Percentiles rank a stretch among this genome's conserved stretches.
Evolutionary conservation across 441 rosid genomes (phyloP).

Genomic region (Populus hybrid): DNA sequence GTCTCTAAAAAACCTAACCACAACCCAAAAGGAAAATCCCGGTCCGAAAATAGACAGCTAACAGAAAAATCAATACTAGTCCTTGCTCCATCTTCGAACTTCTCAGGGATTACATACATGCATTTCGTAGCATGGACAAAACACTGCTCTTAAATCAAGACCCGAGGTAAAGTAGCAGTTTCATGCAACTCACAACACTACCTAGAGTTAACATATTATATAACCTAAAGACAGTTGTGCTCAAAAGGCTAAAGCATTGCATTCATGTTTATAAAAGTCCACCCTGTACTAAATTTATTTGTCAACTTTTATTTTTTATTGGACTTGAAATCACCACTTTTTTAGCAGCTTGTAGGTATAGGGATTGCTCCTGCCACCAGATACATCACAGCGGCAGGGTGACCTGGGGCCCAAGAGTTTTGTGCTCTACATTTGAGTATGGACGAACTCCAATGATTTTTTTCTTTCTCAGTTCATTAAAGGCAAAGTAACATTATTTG

Average conservation of each 20-base stretch:
- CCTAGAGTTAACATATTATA: not conserved
- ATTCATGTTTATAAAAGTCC: not conserved
- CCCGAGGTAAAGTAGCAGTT: not conserved
- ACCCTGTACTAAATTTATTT: not conserved
- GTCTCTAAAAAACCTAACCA: not conserved
- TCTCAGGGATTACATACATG: not conserved
- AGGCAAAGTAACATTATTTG: not conserved
- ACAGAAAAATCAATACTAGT: not conserved
- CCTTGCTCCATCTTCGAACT: not conserved
- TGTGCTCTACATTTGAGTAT: not conserved
- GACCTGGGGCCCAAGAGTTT: conserved; percentile 1
- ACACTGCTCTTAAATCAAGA: not conserved
- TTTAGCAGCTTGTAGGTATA: conserved; percentile 2
- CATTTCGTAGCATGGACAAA: not conserved
- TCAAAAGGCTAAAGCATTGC: not conserved
- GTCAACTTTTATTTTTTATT: not conserved
- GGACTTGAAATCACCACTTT: not conserved
- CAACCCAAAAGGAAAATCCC: not conserved
- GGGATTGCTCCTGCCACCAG: not conserved
- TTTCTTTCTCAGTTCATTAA: not conserved
- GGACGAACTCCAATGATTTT: not conserved
- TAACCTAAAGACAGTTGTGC: not conserved
- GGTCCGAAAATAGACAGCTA: not conserved
- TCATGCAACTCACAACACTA: not conserved
- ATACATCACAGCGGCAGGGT: not conserved